These are phyloP conservation scores for Fusarium secorum DNA, from an alignment of 2,329 filamentous ascomycete species.

Conservation along the genomic window DNA sequence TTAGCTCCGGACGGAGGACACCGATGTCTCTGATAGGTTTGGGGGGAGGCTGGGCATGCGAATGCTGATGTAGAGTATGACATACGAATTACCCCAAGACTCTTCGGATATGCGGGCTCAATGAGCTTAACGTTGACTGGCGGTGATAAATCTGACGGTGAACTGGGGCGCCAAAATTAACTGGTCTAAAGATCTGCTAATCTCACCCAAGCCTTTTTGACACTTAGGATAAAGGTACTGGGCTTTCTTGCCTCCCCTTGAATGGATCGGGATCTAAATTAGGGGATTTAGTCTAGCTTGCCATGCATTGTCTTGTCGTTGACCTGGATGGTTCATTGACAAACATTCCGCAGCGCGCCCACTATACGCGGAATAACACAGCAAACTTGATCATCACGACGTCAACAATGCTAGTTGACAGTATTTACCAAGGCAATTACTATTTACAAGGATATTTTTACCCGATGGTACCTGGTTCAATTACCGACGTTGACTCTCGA, in stretches of 20 bases:
- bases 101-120: background rate
- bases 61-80: background rate
- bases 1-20: background rate
- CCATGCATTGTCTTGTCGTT: no score
- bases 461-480: background rate
- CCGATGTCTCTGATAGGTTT: background rate
- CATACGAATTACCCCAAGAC: background rate
- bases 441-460: background rate
- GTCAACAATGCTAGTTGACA: background rate
- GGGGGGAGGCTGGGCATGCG: background rate
- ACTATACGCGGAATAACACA: background rate
- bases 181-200: no score
- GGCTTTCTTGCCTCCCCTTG: no score
- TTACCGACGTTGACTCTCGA: accelerated
- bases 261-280: background rate
- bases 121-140: no score
- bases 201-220: no score
- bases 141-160: no score
- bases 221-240: no score
- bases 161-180: no score
- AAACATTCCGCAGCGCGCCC: background rate
- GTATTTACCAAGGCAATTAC: background rate
- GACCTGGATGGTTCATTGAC: no score
- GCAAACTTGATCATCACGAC: background rate
- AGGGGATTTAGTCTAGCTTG: background rate